Conservation (phyloP, 352 stramenopile genomes). For the Phytophthora parvispora region DNA sequence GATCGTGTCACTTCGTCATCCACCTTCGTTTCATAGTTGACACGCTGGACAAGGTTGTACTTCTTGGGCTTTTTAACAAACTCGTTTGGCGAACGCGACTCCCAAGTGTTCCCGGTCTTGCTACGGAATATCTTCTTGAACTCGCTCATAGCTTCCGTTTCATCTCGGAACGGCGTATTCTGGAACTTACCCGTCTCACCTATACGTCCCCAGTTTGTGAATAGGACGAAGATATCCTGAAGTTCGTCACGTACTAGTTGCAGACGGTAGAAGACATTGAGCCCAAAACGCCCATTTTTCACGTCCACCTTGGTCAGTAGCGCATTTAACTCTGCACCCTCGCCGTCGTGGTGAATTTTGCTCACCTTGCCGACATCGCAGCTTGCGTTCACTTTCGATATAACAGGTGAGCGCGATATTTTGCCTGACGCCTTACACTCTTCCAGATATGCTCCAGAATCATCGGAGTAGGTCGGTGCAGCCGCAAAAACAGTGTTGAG, state of each 20-base stretch:
- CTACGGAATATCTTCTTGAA: constrained; percentile 87
- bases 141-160: constrained; percentile 62
- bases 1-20: constrained; percentile 63
- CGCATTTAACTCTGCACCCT: constrained; percentile 60
- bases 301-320: constrained; percentile 84
- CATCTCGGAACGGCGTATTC: constrained; percentile 75
- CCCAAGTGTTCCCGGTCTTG: constrained; percentile 84
- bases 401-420: constrained; percentile 56
- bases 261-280: constrained; percentile 85
- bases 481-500: constrained; percentile 35
- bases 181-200: constrained; percentile 82
- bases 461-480: constrained; percentile 49
- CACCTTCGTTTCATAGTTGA: constrained; percentile 65
- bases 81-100: constrained; percentile 33
- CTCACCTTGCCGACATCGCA: constrained; percentile 73
- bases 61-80: constrained; percentile 76
- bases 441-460: constrained; percentile 60
- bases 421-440: constrained; percentile 66
- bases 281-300: constrained; percentile 70
- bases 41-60: constrained; percentile 81
- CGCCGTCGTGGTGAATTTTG: constrained; percentile 41
- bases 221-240: constrained; percentile 77
- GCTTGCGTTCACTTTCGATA: constrained; percentile 57
- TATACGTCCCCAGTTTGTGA: constrained; percentile 87
- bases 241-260: constrained; percentile 80